Evolutionary conservation across 2,329 filamentous ascomycete species (phyloP).

Genomic region (Cordyceps fumosorosea): DNA sequence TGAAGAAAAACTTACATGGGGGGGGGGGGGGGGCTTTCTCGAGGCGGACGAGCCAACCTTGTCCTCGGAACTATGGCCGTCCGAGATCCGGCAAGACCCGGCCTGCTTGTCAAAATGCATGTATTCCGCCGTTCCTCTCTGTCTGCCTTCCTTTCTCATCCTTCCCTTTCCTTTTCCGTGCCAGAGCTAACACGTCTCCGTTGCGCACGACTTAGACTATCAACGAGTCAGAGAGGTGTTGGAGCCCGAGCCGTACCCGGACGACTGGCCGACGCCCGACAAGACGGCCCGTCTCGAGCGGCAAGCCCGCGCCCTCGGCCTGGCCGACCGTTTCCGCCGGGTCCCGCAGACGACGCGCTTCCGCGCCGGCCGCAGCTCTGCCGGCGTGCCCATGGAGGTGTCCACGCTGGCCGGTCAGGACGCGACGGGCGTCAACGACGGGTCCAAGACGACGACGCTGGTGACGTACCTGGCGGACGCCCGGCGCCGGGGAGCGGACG

Average conservation of each 20-base stretch:
- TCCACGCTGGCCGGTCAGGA: slow-evolving; percentile 58
- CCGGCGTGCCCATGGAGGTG: slow-evolving; percentile 57
- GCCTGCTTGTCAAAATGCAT: slow-evolving; percentile 41
- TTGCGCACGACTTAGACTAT: slow-evolving; percentile 40
- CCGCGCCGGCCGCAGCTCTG: slow-evolving; percentile 51
- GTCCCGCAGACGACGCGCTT: slow-evolving; percentile 60
- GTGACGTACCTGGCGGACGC: slow-evolving; percentile 64
- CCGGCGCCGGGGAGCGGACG: slow-evolving; percentile 66
- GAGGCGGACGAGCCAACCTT: slow-evolving; percentile 30
- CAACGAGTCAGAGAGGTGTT: slow-evolving; percentile 47
- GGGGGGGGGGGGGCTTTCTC: slow-evolving; percentile 35
- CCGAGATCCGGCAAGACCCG: slow-evolving; percentile 18
- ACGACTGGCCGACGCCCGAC: slow-evolving; percentile 48
- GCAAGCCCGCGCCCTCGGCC: slow-evolving; percentile 47
- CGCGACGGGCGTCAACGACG: slow-evolving; percentile 58
- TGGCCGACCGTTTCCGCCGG: slow-evolving; percentile 46
- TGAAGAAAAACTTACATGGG: not conserved
- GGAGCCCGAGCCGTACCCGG: slow-evolving; percentile 52
- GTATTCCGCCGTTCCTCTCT: slow-evolving; percentile 18
- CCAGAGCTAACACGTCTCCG: not conserved
- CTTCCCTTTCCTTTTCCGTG: not conserved
- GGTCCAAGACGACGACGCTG: slow-evolving; percentile 58
- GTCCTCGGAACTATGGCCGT: slow-evolving; percentile 2
- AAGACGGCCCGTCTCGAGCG: slow-evolving; percentile 51
- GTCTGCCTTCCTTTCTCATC: not conserved